Evolutionary conservation across 768 basidiomycete genomes (phyloP), one percentile per base, ranked within the genome.

Genomic region (Cystobasidium tubakii): DNA sequence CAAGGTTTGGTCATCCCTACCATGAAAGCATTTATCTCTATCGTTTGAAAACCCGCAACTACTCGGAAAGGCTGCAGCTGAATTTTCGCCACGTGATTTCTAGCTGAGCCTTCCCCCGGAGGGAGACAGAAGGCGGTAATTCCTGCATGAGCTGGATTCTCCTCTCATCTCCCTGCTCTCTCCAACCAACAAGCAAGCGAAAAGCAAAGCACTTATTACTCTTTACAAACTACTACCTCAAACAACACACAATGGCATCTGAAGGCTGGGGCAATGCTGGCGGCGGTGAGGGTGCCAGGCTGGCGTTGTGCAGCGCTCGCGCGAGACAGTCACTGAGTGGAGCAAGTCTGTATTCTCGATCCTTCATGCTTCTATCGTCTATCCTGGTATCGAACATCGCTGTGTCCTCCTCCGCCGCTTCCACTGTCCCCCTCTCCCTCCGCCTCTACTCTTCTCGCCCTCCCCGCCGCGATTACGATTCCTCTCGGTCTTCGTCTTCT

Each of bases 261-360:
- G 66, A 67, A 44, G 66, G 66, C 36, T 67, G 66, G 66, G 63
- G 63, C 33, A 65, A 65, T 31, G 7, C 63, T 27, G 66, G 66
- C 66, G 39, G 42, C 46, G 46, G 46, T 50, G 66, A 33, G 23
- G 66, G 23, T 53, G 39, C 23, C 44, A 50, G 66, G n/a, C 10
- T 23, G n/a, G 42, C 10, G 66, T 53, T 60, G 33, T 34, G 25
- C 23, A 60, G 23, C 13, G 57, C 57, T 12, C 25, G 57, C 25
- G 57, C 13, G 29, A 34, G 57, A 60, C 33, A 34, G 57, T 60
- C 29, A 29, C 57, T 60, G 57, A 60, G 57, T 27, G 29, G 57
- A 60, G 57, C 57, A 34, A 60, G 57, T 34, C 29, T 60, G 57
- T 31, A 29, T 34, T 60, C 33, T 60, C 33, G 29, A 60, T 60